Evolutionary conservation across 768 basidiomycete species (phyloP), one percentile per base, ranked within the genome.

Genomic region (Pilatotrama ljubarskyi): DNA sequence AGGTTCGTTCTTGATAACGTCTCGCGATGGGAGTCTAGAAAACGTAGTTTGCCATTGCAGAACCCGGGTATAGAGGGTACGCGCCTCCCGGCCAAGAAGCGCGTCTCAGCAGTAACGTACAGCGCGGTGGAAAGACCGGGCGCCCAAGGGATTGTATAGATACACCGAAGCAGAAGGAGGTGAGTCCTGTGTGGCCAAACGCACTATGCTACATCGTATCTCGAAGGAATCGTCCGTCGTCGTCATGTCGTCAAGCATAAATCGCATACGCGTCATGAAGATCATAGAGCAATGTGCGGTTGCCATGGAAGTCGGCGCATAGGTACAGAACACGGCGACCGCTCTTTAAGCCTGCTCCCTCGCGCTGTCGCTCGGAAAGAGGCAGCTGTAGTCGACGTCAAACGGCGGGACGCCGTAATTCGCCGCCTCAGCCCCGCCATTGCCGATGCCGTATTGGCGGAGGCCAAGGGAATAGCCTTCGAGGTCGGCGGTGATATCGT

Each of bases 401-500:
- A 37, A 47, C 26, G 63, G 59, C 52, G 65, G 58, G 47, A 58
- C 47, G 52, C 62, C 63, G 63, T 65, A 68, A 18, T 29, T 32
- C 15, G 55, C 38, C 1, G 66, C 58, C 41, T 67, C 59, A 9
- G 51, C 47, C 11, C 10, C n/a, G 9, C 61, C 55, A n/a, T 15
- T 36, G 22, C 47, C 51, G 50, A 71, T 68, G n/a, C 64, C 63
- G 42, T 59, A 59, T 20, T 62, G 66, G 40, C 63, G 60, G 29
- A 71, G 62, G 6, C 65, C 70, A 29, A 58, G 35, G 20, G 51
- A 58, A 64, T 71, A 71, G 20, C 66, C 43, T 53, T 68, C 63
- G 40, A 68, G 59, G 50, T 68, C 68, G 50, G 58, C 48, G 29
- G 57, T 43, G 43, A 59, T 24, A 44, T 61, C 55, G 62, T 50